Percentiles rank a stretch among this genome's conserved stretches.
Evolutionary conservation across 2,329 filamentous ascomycete species (phyloP).

Genomic region (Xylariaceae sp.): DNA sequence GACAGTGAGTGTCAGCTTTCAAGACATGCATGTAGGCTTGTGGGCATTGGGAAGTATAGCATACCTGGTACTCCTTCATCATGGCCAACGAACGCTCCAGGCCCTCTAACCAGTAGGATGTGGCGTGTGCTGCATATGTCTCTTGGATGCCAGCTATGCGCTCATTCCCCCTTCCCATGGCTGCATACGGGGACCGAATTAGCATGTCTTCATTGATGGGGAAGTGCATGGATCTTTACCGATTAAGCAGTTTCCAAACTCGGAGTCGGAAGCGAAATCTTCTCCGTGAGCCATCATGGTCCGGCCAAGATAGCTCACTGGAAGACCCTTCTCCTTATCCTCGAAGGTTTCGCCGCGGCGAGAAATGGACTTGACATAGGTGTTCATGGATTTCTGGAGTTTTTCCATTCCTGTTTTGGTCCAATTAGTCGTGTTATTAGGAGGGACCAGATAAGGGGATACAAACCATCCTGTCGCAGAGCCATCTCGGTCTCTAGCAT

Average conservation of each 20-base stretch:
- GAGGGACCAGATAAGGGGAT: slow-evolving; percentile 1
- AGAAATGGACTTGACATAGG: slow-evolving; percentile 83
- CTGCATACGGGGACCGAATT: slow-evolving; percentile 34
- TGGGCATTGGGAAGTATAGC: slow-evolving; percentile 21
- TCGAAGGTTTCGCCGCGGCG: slow-evolving; percentile 75
- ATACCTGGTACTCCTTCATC: slow-evolving; percentile 96
- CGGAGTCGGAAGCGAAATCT: slow-evolving; percentile 85
- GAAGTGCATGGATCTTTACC: slow-evolving; percentile 42
- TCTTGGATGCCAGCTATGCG: slow-evolving; percentile 82
- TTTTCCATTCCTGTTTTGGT: slow-evolving; percentile 72
- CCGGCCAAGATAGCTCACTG: slow-evolving; percentile 73
- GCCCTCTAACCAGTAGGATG: slow-evolving; percentile 83
- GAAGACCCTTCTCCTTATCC: slow-evolving; percentile 82
- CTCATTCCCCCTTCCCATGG: slow-evolving; percentile 82
- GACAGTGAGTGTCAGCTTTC: slow-evolving; percentile 12
- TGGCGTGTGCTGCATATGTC: slow-evolving; percentile 72
- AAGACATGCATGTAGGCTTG: background rate
- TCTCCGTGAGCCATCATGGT: slow-evolving; percentile 87
- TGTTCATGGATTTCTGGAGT: slow-evolving; percentile 78
- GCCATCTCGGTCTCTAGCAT: slow-evolving; percentile 85
- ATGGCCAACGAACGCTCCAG: slow-evolving; percentile 83
- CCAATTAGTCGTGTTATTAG: background rate
- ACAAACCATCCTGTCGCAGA: slow-evolving; percentile 77
- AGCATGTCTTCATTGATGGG: slow-evolving; percentile 3
- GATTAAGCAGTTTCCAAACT: slow-evolving; percentile 83